Evolutionary conservation across 305 asterid species (phyloP).

Genomic region (Fraxinus greggii): DNA sequence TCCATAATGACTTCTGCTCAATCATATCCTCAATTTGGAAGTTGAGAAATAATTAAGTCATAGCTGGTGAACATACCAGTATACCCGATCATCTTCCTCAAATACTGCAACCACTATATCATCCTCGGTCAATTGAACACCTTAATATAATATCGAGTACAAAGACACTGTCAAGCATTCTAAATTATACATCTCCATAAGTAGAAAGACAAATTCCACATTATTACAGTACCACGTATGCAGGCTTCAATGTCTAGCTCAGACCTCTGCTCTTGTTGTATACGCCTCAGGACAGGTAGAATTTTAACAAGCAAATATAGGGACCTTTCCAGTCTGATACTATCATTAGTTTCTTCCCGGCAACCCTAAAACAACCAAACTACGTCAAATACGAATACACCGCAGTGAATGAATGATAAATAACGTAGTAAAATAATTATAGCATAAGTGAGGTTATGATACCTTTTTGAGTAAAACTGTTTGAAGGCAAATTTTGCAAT

Average conservation of each 20-base stretch:
- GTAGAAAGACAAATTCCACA: not conserved
- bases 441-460: conserved; percentile 11
- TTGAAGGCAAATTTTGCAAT: conserved; percentile 74
- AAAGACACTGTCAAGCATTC: conserved; percentile 19
- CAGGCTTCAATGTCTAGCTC: conserved; percentile 59
- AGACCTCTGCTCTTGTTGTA: conserved; percentile 57
- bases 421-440: conserved; percentile 12
- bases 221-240: conserved; percentile 45
- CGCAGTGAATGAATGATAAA: not conserved
- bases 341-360: conserved; percentile 38
- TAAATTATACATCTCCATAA: conserved; percentile 4
- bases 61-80: conserved; percentile 48
- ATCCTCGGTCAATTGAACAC: conserved; percentile 52
- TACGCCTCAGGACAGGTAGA: conserved; percentile 58
- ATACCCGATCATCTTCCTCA: conserved; percentile 64
- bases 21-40: conserved; percentile 16
- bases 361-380: conserved; percentile 36
- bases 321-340: conserved; percentile 41
- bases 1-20: not conserved
- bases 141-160: conserved; percentile 37
- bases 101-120: conserved; percentile 40
- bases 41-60: conserved; percentile 13
- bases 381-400: conserved; percentile 1
- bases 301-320: conserved; percentile 49
- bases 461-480: conserved; percentile 43